A percentile compares a stretch with the other conserved stretches of the same genome.
These are phyloP conservation scores for Candida loeiensis DNA, from an alignment of 805 yeast genomes.

Conservation along the genomic window DNA sequence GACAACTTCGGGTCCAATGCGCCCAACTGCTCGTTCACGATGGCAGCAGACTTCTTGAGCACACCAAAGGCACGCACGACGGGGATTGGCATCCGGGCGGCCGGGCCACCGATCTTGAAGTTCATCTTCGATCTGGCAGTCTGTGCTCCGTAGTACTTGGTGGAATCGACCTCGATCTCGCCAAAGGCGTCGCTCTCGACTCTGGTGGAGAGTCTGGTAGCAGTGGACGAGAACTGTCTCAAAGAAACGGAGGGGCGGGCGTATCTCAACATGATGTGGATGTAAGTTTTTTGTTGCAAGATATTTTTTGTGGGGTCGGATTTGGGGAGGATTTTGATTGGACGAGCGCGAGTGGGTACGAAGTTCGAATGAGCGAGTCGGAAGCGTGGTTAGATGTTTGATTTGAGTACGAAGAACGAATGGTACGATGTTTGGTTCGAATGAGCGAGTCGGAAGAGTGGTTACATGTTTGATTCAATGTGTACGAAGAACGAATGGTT, in stretches of 20 bases:
- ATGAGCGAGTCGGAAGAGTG: too few relatives aligned
- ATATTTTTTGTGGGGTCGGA: neutral
- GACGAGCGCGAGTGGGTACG: too few relatives aligned
- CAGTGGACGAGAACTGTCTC: constrained; percentile 23
- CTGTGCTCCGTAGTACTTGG: constrained; percentile 97
- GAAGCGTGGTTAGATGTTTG: too few relatives aligned
- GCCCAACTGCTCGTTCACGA: constrained; percentile 81
- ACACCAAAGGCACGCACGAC: constrained; percentile 89
- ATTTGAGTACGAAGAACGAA: neutral
- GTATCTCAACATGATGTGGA: neutral
- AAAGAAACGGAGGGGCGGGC: neutral
- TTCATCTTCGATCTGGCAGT: constrained; percentile 90
- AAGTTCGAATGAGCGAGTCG: too few relatives aligned
- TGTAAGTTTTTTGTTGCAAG: neutral
- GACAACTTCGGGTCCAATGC: constrained; percentile 78
- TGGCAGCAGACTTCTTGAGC: constrained; percentile 91
- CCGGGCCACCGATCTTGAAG: constrained; percentile 92
- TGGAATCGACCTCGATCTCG: constrained; percentile 83
- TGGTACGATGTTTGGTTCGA: neutral
- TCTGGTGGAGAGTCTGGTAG: constrained; percentile 39
- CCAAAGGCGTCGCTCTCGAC: constrained; percentile 96
- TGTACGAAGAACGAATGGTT: too few relatives aligned
- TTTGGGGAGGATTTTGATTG: neutral
- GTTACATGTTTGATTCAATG: too few relatives aligned
- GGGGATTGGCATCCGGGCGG: constrained; percentile 90